Base-by-base conservation (phyloP, 345 rosid genomes). In the Gossypium herbaceum region DNA sequence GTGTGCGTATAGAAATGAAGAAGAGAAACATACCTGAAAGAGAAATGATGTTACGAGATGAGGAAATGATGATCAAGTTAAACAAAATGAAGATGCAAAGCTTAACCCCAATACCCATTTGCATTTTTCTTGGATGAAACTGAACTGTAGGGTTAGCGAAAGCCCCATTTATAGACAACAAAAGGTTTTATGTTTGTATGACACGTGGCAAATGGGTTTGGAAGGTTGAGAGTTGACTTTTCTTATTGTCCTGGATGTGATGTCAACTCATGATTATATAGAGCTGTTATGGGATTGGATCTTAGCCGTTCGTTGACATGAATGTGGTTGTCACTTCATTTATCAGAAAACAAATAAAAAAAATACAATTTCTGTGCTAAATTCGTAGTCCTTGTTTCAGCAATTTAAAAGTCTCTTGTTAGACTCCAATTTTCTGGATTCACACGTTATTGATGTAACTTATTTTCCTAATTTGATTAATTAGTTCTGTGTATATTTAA, bases 31-130 rank as follows among this genome's bases (percentile, higher is more conserved):
- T 52, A 89, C 89, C 91, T 64, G 87, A 71, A 76, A 73, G 63
- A 22, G 85, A 67, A 74, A 75, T 34, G 51, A 44, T 71, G 81
- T 44, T 64, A 9, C 91, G 83, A 75, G 87, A 82, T 16, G 87
- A 80, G n/a, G 83, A 84, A 75, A 82, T 58, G 19, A 78, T 51
- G 55, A 79, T 19, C 68, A 71, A 19, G 71, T 77, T 20, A n/a
- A 82, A 62, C 64, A 84, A 65, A 58, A 87, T 57, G 63, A 75
- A 83, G 25, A 86, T 17, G 52, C 82, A 73, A 34, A 70, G 61
- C 73, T 70, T 52, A 10, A 34, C 17, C 12, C 61, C 11, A 0
- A n/a, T 64, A 68, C 82, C 82, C 92, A 87, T 84, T 17, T 54
- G 55, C 72, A 13, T 67, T 73, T 69, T 25, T 75, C 27, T 67